These are phyloP conservation scores for Solanum infundibuliforme DNA, from an alignment of 257 asterid species.

Conservation along the genomic window DNA sequence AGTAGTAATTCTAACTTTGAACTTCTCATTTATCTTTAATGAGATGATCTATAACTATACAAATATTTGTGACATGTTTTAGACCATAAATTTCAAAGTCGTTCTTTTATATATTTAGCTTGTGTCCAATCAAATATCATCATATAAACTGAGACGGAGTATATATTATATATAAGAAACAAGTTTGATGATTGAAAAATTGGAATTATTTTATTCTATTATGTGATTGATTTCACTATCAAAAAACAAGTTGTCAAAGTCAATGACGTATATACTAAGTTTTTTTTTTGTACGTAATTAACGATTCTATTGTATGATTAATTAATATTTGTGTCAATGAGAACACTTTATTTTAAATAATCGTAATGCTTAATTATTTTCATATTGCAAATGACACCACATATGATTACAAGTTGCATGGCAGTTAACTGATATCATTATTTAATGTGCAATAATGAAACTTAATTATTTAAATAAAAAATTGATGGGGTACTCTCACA, in stretches of 20 bases:
- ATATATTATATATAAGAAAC: not conserved
- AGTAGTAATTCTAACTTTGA: not conserved
- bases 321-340: not conserved
- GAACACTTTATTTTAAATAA: not conserved
- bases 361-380: not conserved
- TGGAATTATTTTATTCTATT: not conserved
- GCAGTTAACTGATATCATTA: not conserved
- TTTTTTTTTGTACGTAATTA: not conserved
- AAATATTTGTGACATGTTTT: not conserved
- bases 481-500: not conserved
- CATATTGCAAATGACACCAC: not conserved
- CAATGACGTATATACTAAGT: not conserved
- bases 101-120: not conserved
- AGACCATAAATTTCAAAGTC: fast-evolving
- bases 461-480: not conserved
- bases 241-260: not conserved
- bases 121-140: not conserved
- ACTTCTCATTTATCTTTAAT: not conserved
- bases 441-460: not conserved
- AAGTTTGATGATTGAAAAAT: not conserved
- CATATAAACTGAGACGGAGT: not conserved
- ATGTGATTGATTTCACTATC: not conserved
- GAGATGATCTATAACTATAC: not conserved
- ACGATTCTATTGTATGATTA: not conserved
- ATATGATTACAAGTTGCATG: not conserved